A percentile compares a stretch with the other conserved stretches of the same genome.
Conservation (phyloP, 768 basidiomycete species). For the Gymnopilus dilepis region DNA sequence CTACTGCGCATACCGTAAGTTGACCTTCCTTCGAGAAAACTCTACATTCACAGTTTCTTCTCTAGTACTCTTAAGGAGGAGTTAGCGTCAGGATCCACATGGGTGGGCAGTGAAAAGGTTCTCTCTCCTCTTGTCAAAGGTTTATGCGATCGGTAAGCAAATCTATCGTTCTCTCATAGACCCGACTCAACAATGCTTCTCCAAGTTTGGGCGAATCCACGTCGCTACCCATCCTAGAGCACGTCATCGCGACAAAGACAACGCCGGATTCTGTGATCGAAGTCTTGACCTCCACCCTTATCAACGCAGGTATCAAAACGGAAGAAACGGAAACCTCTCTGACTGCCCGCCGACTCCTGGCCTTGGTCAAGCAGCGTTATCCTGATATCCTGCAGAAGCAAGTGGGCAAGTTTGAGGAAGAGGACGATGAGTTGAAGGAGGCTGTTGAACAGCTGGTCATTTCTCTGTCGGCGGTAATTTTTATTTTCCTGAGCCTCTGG, state of each 20-base stretch:
- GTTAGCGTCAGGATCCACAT: slow-evolving; percentile 46
- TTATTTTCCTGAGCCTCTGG: background rate
- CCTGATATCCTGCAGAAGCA: slow-evolving; percentile 51
- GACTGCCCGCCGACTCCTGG: slow-evolving; percentile 50
- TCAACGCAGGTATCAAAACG: slow-evolving; percentile 31
- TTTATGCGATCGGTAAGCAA: slow-evolving; percentile 41
- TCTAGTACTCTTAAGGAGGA: slow-evolving; percentile 55
- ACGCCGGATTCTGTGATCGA: slow-evolving; percentile 40
- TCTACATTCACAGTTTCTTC: background rate
- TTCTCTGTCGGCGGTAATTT: slow-evolving; percentile 61
- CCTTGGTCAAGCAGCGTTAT: slow-evolving; percentile 69
- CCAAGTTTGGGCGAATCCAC: slow-evolving; percentile 39
- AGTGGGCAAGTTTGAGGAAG: slow-evolving; percentile 42
- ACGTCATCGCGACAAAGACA: slow-evolving; percentile 39
- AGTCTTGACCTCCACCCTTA: slow-evolving; percentile 33
- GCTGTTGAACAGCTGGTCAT: slow-evolving; percentile 58
- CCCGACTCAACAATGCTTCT: background rate
- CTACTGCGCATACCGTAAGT: slow-evolving; percentile 59
- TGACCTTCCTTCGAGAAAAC: background rate
- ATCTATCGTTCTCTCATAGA: background rate
- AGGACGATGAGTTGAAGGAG: slow-evolving; percentile 43
- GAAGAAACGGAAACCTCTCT: slow-evolving; percentile 27
- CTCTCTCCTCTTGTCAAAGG: slow-evolving; percentile 54
- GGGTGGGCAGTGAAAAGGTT: slow-evolving; percentile 62
- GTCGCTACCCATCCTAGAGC: slow-evolving; percentile 40